Percentiles rank a stretch among this genome's conserved stretches.
Evolutionary conservation across 345 rosid species (phyloP).

Genomic region (Turnera subulata): DNA sequence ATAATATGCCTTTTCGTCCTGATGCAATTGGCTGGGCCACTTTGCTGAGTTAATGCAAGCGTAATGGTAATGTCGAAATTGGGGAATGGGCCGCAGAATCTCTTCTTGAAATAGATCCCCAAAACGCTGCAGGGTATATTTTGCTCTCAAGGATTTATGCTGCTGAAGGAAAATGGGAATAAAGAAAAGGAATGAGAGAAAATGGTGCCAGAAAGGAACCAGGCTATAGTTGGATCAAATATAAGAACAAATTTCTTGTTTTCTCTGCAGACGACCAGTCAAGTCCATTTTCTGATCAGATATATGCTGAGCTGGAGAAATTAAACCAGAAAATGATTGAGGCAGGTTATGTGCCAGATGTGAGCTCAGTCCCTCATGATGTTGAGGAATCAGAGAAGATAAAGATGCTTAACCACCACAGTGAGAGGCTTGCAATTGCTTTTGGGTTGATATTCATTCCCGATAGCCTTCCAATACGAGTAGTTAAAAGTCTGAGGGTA

Average conservation of each 20-base stretch:
- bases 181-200: conserved; percentile 60
- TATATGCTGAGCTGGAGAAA: conserved; percentile 63
- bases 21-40: conserved; percentile 88
- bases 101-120: conserved; percentile 68
- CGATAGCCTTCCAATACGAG: conserved; percentile 56
- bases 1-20: conserved; percentile 68
- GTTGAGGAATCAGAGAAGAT: conserved; percentile 65
- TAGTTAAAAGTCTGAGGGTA: conserved; percentile 79
- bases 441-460: conserved; percentile 79
- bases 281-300: conserved; percentile 59
- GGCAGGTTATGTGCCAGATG: conserved; percentile 76
- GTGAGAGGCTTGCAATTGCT: conserved; percentile 92
- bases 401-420: too few species aligned
- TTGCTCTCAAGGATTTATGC: conserved; percentile 76
- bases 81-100: conserved; percentile 86
- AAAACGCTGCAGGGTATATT: conserved; percentile 74
- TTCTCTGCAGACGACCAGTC: conserved; percentile 84
- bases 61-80: conserved; percentile 55
- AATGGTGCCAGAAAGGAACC: conserved; percentile 77
- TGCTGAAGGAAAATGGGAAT: conserved; percentile 62
- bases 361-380: conserved; percentile 66
- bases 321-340: conserved; percentile 52
- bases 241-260: conserved; percentile 56
- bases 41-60: conserved; percentile 80
- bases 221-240: conserved; percentile 91